These are phyloP conservation scores for Sarocladiaceae sp. DNA, from an alignment of 2,329 filamentous ascomycete species.

Conservation along the genomic window DNA sequence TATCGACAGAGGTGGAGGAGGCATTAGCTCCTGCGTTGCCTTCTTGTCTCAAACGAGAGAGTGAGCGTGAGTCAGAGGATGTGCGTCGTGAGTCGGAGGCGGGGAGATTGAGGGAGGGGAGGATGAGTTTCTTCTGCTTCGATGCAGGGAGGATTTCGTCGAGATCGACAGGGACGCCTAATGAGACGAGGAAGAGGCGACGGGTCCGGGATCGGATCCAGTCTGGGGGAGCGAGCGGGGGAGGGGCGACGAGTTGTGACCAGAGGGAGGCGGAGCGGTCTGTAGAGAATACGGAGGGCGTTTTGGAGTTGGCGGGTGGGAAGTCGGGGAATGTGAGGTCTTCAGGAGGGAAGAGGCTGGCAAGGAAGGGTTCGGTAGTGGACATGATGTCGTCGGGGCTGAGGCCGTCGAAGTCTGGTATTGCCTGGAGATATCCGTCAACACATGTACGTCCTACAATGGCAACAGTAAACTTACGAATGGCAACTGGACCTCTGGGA, in stretches of 20 bases:
- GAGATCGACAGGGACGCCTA: constrained; percentile 92
- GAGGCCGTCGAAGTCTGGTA: constrained; percentile 64
- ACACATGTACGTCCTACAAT: constrained; percentile 13
- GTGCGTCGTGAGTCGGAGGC: constrained; percentile 46
- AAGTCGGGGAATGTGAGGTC: constrained; percentile 46
- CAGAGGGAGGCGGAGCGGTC: constrained; percentile 86
- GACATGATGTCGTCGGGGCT: constrained; percentile 55
- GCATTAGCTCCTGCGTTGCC: constrained; percentile 37
- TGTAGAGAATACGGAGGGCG: constrained; percentile 71
- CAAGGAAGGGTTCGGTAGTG: constrained; percentile 62
- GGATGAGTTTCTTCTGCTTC: constrained; percentile 95
- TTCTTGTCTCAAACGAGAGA: constrained; percentile 40
- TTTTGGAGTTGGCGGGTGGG: constrained; percentile 43
- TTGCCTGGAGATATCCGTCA: constrained; percentile 42
- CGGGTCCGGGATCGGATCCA: constrained; percentile 97
- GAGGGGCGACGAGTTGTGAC: constrained; percentile 93
- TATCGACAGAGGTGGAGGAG: constrained; percentile 56
- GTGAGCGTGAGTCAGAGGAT: constrained; percentile 49
- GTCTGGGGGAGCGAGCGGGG: constrained; percentile 90
- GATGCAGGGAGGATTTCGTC: constrained; percentile 96
- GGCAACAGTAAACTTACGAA: constrained; percentile 34
- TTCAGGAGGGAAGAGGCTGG: constrained; percentile 59
- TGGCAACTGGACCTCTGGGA: constrained; percentile 36
- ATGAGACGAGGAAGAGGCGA: constrained; percentile 88
- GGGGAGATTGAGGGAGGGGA: constrained; percentile 79